phyloP scores from a whole-genome alignment of 2,329 filamentous ascomycete species.

The Fulvia fulva region DNA sequence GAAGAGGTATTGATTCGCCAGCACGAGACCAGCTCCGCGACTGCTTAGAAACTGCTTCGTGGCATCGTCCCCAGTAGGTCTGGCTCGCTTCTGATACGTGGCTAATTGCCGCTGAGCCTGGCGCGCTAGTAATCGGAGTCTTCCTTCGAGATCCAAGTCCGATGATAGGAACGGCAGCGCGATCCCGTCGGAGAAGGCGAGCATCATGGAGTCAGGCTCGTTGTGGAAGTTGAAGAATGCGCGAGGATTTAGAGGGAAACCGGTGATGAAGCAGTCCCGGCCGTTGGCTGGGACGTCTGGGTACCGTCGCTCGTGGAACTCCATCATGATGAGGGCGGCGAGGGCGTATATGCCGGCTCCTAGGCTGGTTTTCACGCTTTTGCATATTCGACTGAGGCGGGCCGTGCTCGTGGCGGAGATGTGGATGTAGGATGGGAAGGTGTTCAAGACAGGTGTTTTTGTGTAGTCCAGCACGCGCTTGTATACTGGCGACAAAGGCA shows the following conservation, averaged over 20 bases:
- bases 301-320: constrained; percentile 36
- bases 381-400: constrained; percentile 38
- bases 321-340: constrained; percentile 46
- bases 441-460: constrained; percentile 37
- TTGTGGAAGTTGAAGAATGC: constrained; percentile 37
- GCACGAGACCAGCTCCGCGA: constrained; percentile 38
- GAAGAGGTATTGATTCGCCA: constrained; percentile 43
- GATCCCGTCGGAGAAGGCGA: constrained; percentile 47
- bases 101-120: constrained; percentile 42
- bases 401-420: constrained; percentile 34
- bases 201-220: constrained; percentile 44
- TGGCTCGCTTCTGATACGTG: constrained; percentile 43
- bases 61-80: constrained; percentile 14
- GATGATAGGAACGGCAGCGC: constrained; percentile 42
- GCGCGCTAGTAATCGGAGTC: constrained; percentile 38
- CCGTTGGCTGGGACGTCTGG: constrained; percentile 28
- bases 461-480: constrained; percentile 38
- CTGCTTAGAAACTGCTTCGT: constrained; percentile 31
- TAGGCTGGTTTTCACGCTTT: constrained; percentile 37
- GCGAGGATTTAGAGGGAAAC: constrained; percentile 47
- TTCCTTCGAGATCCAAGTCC: constrained; percentile 32
- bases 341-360: constrained; percentile 47
- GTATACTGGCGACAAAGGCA: constrained; percentile 33
- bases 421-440: constrained; percentile 30
- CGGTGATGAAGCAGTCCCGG: constrained; percentile 41